phyloP scores from a whole-genome alignment of 2,329 filamentous ascomycete species.

The Aaosphaeria arxii region DNA sequence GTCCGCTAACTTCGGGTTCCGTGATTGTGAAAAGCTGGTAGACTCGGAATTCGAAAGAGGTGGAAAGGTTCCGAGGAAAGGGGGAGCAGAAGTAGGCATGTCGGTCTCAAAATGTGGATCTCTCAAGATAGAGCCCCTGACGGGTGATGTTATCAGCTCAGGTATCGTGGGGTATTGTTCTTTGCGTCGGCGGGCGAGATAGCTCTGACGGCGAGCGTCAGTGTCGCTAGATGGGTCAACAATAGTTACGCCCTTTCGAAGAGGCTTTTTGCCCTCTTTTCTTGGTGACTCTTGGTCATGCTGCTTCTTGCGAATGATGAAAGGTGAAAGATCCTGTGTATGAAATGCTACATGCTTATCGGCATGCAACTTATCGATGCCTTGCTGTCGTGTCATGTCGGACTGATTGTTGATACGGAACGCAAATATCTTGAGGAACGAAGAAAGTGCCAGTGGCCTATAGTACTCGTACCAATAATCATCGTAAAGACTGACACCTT shows the following conservation, averaged over 20 bases:
- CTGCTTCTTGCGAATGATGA: conserved; percentile 63
- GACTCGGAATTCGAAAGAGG: conserved; percentile 24
- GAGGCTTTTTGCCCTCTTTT: conserved; percentile 61
- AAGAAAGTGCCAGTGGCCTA: conserved; percentile 80
- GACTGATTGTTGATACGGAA: conserved; percentile 70
- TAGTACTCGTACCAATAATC: conserved; percentile 99
- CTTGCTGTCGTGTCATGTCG: conserved; percentile 58
- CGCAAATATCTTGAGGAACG: conserved; percentile 86
- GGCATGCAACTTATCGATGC: conserved; percentile 55
- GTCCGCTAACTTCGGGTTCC: conserved; percentile 55
- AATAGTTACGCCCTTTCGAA: conserved; percentile 67
- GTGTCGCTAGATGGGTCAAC: conserved; percentile 55
- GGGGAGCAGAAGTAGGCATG: conserved; percentile 15
- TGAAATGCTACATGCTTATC: conserved; percentile 70
- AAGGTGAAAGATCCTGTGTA: conserved; percentile 82
- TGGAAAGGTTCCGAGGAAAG: conserved; percentile 14
- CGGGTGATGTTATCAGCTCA: conserved; percentile 29
- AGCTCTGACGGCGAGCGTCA: conserved; percentile 16
- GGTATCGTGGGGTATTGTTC: conserved; percentile 17
- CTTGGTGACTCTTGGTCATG: conserved; percentile 57
- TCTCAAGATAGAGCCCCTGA: conserved; percentile 43
- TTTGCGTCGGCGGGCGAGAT: conserved; percentile 16
- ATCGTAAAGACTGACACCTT: conserved; percentile 63
- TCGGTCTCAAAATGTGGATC: conserved; percentile 36
- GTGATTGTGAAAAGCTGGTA: conserved; percentile 18